Evolutionary conservation across 1,139 yeast species (phyloP), one percentile per base, ranked within the genome.

Genomic region (Hansenula lynferdii): DNA sequence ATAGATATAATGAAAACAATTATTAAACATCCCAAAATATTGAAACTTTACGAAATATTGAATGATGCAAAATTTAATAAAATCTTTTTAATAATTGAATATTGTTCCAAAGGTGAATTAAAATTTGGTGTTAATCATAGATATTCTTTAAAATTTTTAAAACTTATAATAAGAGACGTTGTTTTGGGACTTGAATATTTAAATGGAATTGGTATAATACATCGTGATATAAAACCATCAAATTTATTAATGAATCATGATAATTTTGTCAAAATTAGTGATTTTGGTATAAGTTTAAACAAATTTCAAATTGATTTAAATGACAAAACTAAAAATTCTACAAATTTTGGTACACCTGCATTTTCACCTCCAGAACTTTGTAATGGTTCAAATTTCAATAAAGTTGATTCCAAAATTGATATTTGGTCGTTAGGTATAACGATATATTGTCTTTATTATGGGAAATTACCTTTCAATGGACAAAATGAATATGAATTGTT

Each of bases 351-450:
- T 1, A 81, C 90, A 0, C 90, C 90, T 0, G 78, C 85, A 17
- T 82, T 82, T 52, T 71, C 77, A 44, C 79, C 89, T 2, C 90
- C 90, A 0, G 90, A 82, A 53, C 59, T 82, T 16, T 78, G 87
- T 49, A 75, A 73, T 44, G 75, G 75, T 54, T 74, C 67, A n/a
- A 66, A 62, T 44, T 60, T 65, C 34, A 51, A 70, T 29, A 54
- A 60, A 60, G 64, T 63, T 60, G 65, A 26, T 37, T 40, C 24
- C 6, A 34, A 22, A 28, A 53, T 45, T 18, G 58, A 56, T 36
- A 36, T 49, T 19, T 94, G 99, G 99, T 96, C 98, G 0, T 62
- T 90, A 25, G 99, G 98, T 4, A 90, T 92, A 6, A 90, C 97
- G 0, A 66, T 94, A 21, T 92, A 80, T 58, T 92, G 98, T 61